Percentiles rank a stretch among this genome's conserved stretches.
Evolutionary conservation across 352 stramenopile species (phyloP).

Genomic region (Globisporangium megalacanthum): DNA sequence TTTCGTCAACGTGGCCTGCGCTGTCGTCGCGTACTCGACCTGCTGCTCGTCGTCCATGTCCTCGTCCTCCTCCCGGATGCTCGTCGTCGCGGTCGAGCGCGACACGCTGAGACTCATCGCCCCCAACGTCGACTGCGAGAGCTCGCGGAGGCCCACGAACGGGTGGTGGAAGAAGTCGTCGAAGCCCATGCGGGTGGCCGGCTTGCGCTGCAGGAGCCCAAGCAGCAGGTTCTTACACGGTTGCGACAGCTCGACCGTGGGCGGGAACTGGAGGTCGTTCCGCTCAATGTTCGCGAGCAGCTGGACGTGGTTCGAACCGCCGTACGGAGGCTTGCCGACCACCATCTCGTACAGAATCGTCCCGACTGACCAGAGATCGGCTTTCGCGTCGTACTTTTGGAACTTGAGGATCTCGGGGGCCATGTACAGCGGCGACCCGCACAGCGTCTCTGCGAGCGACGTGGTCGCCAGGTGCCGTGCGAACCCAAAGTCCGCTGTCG

Average conservation of each 20-base stretch:
- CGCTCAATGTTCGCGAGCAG: constrained; percentile 92
- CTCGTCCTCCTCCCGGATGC: constrained; percentile 61
- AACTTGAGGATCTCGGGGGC: constrained; percentile 95
- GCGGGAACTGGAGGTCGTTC: constrained; percentile 84
- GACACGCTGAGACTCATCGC: constrained; percentile 16
- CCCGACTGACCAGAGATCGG: constrained; percentile 95
- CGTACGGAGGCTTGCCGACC: constrained; percentile 89
- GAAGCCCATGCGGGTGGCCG: constrained; percentile 84
- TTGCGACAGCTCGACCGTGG: constrained; percentile 70
- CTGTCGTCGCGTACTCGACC: neutral
- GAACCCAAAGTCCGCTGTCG: constrained; percentile 95
- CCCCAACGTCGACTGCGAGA: constrained; percentile 9
- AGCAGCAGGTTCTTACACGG: constrained; percentile 76
- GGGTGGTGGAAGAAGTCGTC: constrained; percentile 85
- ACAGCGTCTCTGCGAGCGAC: constrained; percentile 94
- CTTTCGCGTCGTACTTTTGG: constrained; percentile 95
- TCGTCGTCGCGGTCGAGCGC: constrained; percentile 22
- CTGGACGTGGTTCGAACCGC: constrained; percentile 93
- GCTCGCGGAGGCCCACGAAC: constrained; percentile 39
- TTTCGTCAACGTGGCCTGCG: too few species aligned
- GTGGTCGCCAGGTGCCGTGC: constrained; percentile 89
- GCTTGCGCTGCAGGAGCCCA: constrained; percentile 84
- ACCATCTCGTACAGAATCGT: constrained; percentile 97
- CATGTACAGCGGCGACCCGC: constrained; percentile 96
- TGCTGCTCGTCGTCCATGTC: constrained; percentile 28